Evolutionary conservation across 306 rosid species (phyloP).

Genomic region (Cicer chorassanicum): DNA sequence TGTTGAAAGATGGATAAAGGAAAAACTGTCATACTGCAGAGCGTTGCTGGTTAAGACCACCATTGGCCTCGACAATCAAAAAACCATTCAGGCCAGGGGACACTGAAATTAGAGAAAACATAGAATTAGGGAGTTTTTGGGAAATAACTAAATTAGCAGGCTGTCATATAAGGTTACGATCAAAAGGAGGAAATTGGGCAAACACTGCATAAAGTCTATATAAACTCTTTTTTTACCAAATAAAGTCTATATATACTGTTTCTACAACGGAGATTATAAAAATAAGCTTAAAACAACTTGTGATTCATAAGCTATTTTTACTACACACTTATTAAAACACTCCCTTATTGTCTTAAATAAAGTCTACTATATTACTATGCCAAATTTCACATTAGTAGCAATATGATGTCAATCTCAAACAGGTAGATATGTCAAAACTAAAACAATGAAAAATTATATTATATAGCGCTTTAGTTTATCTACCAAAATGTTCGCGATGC

Average conservation of each 20-base stretch:
- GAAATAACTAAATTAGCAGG: constrained; percentile 11
- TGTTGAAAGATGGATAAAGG: not conserved
- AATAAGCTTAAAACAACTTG: not conserved
- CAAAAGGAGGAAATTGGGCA: not conserved
- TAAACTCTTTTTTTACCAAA: not conserved
- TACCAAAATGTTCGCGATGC: constrained; percentile 65
- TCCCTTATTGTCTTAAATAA: not conserved
- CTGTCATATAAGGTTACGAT: not conserved
- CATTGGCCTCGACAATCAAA: constrained; percentile 93
- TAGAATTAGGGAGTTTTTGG: not conserved
- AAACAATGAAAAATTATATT: constrained; percentile 12
- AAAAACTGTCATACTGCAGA: constrained; percentile 68
- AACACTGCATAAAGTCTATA: not conserved
- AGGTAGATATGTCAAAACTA: not conserved
- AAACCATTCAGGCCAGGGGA: constrained; percentile 64
- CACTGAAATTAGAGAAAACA: constrained; percentile 57
- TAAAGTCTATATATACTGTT: constrained; percentile 1
- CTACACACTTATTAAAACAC: not conserved
- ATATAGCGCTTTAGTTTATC: constrained; percentile 23
- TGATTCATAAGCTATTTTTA: not conserved
- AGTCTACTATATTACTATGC: not conserved
- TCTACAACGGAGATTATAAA: not conserved
- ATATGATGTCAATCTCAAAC: not conserved
- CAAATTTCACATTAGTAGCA: constrained; percentile 32
- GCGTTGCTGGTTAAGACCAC: constrained; percentile 98